Evolutionary conservation across 805 yeast genomes (phyloP).

Genomic region (Ogataea philodendri): DNA sequence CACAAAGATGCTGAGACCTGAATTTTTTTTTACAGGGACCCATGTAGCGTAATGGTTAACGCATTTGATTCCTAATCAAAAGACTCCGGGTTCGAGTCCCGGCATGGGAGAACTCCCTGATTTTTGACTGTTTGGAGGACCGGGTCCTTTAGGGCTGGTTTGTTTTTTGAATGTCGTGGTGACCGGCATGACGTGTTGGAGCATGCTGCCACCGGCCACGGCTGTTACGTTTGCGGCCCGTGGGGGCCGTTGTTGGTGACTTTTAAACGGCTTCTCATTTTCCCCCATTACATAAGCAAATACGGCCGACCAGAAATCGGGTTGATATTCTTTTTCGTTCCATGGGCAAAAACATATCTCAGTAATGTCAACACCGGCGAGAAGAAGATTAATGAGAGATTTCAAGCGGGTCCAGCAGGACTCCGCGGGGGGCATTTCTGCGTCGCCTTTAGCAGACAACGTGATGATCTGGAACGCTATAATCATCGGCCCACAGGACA

Average conservation of each 20-base stretch:
- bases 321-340: slow-evolving; percentile 11
- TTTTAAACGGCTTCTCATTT: neutral
- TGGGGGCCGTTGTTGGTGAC: no score
- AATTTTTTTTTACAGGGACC: slow-evolving; percentile 27
- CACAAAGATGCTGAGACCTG: slow-evolving; percentile 4
- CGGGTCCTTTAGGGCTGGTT: neutral
- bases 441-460: slow-evolving; percentile 94
- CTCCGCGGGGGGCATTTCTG: slow-evolving; percentile 97
- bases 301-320: neutral
- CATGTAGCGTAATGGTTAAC: slow-evolving; percentile 59
- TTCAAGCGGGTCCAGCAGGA: slow-evolving; percentile 98
- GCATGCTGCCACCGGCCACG: neutral
- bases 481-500: slow-evolving; percentile 94
- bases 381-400: slow-evolving; percentile 98
- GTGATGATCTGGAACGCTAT: slow-evolving; percentile 99
- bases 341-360: slow-evolving; percentile 9
- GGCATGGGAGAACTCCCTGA: slow-evolving; percentile 30
- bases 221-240: no score
- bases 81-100: slow-evolving; percentile 59
- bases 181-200: no score
- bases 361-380: slow-evolving; percentile 94
- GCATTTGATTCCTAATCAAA: slow-evolving; percentile 60
- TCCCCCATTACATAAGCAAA: slow-evolving; percentile 5
- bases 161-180: neutral
- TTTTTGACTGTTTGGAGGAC: slow-evolving; percentile 3